Percentiles rank a stretch among this genome's conserved stretches.
Evolutionary conservation across 495 filamentous ascomycete genomes (phyloP).

Genomic region (Astrocystis sublimbata): DNA sequence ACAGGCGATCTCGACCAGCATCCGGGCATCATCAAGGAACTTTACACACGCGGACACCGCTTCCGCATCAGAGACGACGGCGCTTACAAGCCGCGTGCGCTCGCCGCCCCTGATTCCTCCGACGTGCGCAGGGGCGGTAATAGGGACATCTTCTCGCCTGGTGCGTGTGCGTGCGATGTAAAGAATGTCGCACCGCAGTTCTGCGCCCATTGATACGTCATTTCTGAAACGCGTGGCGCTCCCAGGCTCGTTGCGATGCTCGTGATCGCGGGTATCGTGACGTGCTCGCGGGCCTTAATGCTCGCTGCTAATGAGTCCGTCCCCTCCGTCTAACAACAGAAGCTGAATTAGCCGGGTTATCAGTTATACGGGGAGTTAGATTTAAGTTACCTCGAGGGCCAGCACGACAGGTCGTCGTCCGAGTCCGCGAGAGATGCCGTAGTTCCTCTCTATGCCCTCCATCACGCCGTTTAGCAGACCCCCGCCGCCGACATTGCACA

Average conservation of each 20-base stretch:
- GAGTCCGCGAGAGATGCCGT: conserved; percentile 15
- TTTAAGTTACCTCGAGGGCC: too few species aligned
- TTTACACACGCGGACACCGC: conserved; percentile 74
- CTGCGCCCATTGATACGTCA: conserved; percentile 65
- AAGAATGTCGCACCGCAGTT: background rate
- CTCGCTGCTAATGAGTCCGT: conserved; percentile 69
- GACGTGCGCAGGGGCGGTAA: too few species aligned
- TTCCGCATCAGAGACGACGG: conserved; percentile 75
- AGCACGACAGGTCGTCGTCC: conserved; percentile 57
- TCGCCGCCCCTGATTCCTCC: too few species aligned
- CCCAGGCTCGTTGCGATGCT: conserved; percentile 80
- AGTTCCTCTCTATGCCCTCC: conserved; percentile 63
- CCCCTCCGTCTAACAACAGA: conserved; percentile 73
- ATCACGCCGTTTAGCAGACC: conserved; percentile 81
- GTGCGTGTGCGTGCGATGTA: too few species aligned
- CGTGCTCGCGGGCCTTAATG: conserved; percentile 59
- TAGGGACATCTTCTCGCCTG: too few species aligned
- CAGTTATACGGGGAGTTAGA: too few species aligned
- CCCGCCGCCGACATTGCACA: conserved; percentile 88
- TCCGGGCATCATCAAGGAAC: conserved; percentile 78
- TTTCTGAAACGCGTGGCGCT: conserved; percentile 68
- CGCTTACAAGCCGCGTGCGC: conserved; percentile 56
- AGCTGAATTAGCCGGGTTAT: too few species aligned
- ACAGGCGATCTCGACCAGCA: conserved; percentile 81
- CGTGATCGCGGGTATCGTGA: conserved; percentile 74